Evolutionary conservation across 441 rosid genomes (phyloP), one percentile per base, ranked within the genome.

Genomic region (Populus trichocarpa): DNA sequence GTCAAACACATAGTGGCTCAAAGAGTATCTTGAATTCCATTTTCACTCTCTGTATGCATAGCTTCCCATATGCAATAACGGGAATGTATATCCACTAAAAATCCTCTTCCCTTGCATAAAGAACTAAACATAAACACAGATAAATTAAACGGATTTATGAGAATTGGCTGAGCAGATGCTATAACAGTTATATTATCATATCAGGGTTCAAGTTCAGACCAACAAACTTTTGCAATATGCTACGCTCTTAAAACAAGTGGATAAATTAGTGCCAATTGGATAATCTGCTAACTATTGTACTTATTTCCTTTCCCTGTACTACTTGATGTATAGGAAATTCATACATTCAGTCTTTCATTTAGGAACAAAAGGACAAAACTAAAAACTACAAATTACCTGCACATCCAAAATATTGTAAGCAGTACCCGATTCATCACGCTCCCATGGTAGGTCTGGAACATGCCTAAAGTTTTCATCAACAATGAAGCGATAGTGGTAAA

Each of bases 391-490:
- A 36, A 23, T 69, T 81, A 89, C 94, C 94, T 86, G 84, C 72
- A 88, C 80, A 80, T 90, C 89, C 88, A 89, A 79, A 76, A 90
- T 78, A 75, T 90, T 90, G 82, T 81, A 87, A 74, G 84, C 86
- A 74, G 35, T 80, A 71, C 87, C 88, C 0, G 81, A 70, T 65
- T 81, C 87, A 77, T 88, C 86, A 70, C 74, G 77, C 76, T 79
- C 89, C 80, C 87, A 89, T 26, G 92, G 95, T 73, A 84, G 76
- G 23, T 89, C 87, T 1, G 88, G 86, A 70, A 82, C 87, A 75
- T 71, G 83, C 42, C 79, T 83, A 81, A 83, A 32, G 30, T 78
- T 80, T 26, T 84, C 86, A 71, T 89, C 92, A 8, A 90, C 89
- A 69, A 89, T 53, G 79, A 87, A 89, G 25, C 83, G 90, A 73